Conservation (phyloP, 2,329 filamentous ascomycete genomes). For the Cladorrhinum sp. region DNA sequence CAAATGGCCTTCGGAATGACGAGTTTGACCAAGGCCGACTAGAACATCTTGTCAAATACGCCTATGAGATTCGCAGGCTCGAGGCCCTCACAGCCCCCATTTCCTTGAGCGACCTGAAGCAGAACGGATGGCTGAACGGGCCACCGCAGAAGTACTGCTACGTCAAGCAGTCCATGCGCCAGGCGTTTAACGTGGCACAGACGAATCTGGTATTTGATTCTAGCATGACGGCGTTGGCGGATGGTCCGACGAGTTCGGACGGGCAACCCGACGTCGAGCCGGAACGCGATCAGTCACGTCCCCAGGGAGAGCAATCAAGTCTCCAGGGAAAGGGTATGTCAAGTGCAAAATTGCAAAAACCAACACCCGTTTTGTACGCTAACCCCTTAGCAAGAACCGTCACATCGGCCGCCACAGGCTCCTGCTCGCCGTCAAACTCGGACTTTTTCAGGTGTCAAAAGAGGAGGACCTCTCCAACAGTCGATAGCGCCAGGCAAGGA, state of each 20-base stretch:
- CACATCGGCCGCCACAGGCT: not conserved
- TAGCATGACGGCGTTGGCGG: not conserved
- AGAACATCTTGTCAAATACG: constrained; percentile 3
- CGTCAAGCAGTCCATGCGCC: constrained; percentile 1
- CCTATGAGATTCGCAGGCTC: constrained; percentile 2
- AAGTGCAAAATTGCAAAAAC: not conserved
- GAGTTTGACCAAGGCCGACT: constrained; percentile 3
- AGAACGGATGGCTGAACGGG: constrained; percentile 4
- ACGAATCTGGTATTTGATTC: constrained; percentile 1
- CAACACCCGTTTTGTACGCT: not conserved
- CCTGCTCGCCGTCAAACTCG: constrained; percentile 2
- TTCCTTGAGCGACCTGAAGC: constrained; percentile 2
- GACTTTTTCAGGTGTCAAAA: constrained; percentile 1
- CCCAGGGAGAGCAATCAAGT: not conserved
- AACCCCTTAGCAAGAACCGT: not conserved
- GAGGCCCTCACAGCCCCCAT: not conserved
- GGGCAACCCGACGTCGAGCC: constrained; percentile 1
- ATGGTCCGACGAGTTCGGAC: not conserved
- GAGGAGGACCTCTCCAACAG: not conserved
- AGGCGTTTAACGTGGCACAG: not conserved
- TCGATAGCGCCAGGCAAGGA: constrained; percentile 1
- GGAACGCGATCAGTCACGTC: not conserved
- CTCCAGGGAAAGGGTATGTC: no score
- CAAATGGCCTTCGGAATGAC: constrained; percentile 2
- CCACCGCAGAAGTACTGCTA: constrained; percentile 6